Evolutionary conservation across 1,284 basidiomycete genomes (phyloP).

Genomic region (Malassezia equina): DNA sequence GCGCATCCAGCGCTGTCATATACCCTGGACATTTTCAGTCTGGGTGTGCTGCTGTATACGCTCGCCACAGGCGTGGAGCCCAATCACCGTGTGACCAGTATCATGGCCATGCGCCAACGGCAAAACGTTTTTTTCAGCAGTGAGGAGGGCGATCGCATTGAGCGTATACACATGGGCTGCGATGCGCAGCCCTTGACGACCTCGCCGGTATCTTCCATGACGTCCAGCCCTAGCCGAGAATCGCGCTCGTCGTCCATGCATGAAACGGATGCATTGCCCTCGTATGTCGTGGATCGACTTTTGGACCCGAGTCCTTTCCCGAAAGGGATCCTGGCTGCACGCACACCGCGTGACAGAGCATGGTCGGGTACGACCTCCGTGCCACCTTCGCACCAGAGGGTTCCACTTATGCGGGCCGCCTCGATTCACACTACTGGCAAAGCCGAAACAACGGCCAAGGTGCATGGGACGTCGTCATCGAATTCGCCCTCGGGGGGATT

Average conservation of each 20-base stretch:
- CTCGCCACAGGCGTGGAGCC: slow-evolving; percentile 40
- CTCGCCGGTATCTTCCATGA: neutral
- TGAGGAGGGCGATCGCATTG: slow-evolving; percentile 40
- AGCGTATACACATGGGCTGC: slow-evolving; percentile 18
- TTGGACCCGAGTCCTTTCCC: neutral
- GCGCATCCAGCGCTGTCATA: slow-evolving; percentile 31
- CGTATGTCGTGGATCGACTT: neutral
- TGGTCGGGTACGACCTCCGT: neutral
- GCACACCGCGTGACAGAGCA: neutral
- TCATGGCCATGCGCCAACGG: slow-evolving; percentile 42
- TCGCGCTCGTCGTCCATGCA: neutral
- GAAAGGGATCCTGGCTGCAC: neutral
- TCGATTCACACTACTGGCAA: neutral
- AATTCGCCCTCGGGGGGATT: neutral
- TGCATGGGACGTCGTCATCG: neutral
- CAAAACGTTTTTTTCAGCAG: slow-evolving; percentile 37
- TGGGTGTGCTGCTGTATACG: slow-evolving; percentile 42
- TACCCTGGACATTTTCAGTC: slow-evolving; percentile 38
- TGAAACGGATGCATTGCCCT: neutral
- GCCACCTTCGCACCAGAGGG: neutral
- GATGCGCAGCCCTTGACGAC: neutral
- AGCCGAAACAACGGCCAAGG: neutral
- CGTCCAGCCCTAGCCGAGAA: neutral
- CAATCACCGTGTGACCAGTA: slow-evolving; percentile 29
- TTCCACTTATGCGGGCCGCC: neutral